phyloP scores from a whole-genome alignment of 1,284 basidiomycete species.

The Omphalotus olearius region DNA sequence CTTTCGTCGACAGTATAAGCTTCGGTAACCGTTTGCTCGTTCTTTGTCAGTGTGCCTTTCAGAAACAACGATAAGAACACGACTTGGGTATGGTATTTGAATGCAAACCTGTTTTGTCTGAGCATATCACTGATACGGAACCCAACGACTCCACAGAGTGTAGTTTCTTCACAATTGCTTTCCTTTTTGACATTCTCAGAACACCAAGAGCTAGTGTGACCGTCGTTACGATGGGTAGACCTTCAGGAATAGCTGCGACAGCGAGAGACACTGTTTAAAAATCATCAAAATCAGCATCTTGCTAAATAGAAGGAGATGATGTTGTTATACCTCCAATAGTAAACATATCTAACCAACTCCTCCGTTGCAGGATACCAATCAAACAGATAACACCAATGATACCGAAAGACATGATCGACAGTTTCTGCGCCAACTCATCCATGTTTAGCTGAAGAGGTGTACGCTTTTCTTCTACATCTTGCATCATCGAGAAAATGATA shows the following conservation, averaged over 20 bases:
- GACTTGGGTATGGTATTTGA: background rate
- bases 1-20: slow-evolving; percentile 85
- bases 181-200: slow-evolving; percentile 88
- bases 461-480: slow-evolving; percentile 91
- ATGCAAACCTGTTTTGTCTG: slow-evolving; percentile 85
- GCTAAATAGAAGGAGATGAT: slow-evolving; percentile 20
- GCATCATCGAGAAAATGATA: slow-evolving; percentile 97
- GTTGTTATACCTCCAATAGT: slow-evolving; percentile 95
- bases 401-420: slow-evolving; percentile 87
- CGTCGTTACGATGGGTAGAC: slow-evolving; percentile 94
- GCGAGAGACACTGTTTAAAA: slow-evolving; percentile 78
- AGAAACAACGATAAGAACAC: slow-evolving; percentile 7
- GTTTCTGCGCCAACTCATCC: slow-evolving; percentile 94
- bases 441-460: slow-evolving; percentile 93
- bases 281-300: background rate
- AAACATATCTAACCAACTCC: slow-evolving; percentile 98
- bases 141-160: slow-evolving; percentile 95
- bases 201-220: slow-evolving; percentile 96
- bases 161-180: slow-evolving; percentile 95
- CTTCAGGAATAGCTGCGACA: slow-evolving; percentile 96
- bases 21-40: slow-evolving; percentile 92
- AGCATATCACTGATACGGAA: slow-evolving; percentile 93
- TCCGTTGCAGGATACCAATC: slow-evolving; percentile 81
- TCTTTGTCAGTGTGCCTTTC: slow-evolving; percentile 90
- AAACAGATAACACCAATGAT: slow-evolving; percentile 93